Percentiles rank a stretch among this genome's conserved stretches.
Evolutionary conservation across 2,329 filamentous ascomycete genomes (phyloP).

Genomic region (Metarhizium rileyi): DNA sequence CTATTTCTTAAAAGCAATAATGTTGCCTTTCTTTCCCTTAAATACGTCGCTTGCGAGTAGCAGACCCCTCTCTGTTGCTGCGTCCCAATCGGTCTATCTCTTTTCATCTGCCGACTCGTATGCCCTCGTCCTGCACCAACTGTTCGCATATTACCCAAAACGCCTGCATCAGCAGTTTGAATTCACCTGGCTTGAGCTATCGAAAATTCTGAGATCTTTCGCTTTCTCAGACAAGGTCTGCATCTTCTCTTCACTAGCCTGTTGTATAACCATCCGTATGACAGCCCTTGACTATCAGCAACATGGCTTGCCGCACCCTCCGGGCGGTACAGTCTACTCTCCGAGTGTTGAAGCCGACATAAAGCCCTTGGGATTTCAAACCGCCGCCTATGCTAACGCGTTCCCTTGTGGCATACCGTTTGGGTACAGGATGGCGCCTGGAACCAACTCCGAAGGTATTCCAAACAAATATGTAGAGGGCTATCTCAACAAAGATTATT

Average conservation of each 20-base stretch:
- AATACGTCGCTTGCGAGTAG: too few relatives aligned
- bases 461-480: constrained; percentile 25
- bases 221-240: neutral
- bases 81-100: too few relatives aligned
- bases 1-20: neutral
- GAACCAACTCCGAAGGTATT: constrained; percentile 14
- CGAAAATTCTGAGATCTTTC: too few relatives aligned
- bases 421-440: constrained; percentile 24
- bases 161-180: too few relatives aligned
- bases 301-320: neutral
- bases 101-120: too few relatives aligned
- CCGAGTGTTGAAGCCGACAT: constrained; percentile 14
- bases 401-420: constrained; percentile 28
- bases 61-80: too few relatives aligned
- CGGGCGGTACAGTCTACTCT: constrained; percentile 7
- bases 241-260: neutral
- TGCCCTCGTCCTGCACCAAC: too few relatives aligned
- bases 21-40: neutral
- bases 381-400: constrained; percentile 18
- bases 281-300: neutral
- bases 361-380: constrained; percentile 11
- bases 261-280: neutral
- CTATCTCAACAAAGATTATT: constrained; percentile 27
- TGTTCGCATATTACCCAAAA: too few relatives aligned
- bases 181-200: too few relatives aligned